Evolutionary conservation across 495 filamentous ascomycete genomes (phyloP).

Genomic region (Darksidea phi): DNA sequence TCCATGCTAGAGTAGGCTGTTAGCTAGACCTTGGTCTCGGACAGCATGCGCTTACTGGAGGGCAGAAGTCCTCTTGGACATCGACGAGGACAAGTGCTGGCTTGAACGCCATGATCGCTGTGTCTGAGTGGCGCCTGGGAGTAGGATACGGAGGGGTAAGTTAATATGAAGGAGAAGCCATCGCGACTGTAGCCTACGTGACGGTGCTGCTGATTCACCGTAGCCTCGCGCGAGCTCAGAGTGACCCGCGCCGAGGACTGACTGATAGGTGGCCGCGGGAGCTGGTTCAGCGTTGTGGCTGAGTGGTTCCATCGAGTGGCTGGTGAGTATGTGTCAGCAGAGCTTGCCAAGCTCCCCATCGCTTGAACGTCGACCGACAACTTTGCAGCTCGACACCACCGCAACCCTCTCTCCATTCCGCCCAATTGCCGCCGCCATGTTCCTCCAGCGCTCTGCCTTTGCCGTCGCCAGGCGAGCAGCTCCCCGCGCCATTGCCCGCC

Average conservation of each 20-base stretch:
- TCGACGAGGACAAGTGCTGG: conserved; percentile 76
- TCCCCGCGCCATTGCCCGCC: conserved; percentile 56
- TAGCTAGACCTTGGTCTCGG: conserved; percentile 6
- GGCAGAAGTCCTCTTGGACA: conserved; percentile 95
- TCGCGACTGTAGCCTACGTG: too few relatives aligned
- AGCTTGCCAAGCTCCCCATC: conserved; percentile 7
- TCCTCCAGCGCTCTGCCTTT: conserved; percentile 76
- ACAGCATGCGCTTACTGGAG: conserved; percentile 59
- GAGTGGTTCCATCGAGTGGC: background rate
- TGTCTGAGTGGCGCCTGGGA: background rate
- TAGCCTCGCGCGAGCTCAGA: too few relatives aligned
- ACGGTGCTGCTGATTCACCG: background rate
- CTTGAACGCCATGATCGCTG: conserved; percentile 43
- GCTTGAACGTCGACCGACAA: background rate
- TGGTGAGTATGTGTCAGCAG: background rate
- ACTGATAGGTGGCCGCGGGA: too few relatives aligned
- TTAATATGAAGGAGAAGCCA: background rate
- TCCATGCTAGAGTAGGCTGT: conserved; percentile 59
- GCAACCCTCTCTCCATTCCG: conserved; percentile 21
- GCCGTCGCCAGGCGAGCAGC: conserved; percentile 69
- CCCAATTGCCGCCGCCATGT: conserved; percentile 57
- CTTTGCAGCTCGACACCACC: conserved; percentile 11
- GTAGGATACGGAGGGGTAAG: background rate
- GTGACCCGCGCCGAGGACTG: too few relatives aligned
- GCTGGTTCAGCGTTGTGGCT: background rate